phyloP scores from a whole-genome alignment of 352 stramenopile species.

The Phytophthora cactorum region DNA sequence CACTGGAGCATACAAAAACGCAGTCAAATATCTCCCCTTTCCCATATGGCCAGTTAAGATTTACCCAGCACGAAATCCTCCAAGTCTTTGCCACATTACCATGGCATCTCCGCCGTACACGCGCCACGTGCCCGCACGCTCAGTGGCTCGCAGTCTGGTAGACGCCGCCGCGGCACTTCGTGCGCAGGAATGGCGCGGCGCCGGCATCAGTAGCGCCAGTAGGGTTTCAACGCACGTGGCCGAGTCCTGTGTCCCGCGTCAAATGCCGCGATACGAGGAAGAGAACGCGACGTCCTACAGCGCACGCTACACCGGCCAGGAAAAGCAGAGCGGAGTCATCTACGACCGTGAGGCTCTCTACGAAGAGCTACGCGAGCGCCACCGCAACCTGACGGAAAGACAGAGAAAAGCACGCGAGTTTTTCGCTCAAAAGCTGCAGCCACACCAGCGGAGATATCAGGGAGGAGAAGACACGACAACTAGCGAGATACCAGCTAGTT shows the following conservation, averaged over 20 bases:
- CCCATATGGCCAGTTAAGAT: conserved; percentile 6
- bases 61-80: background rate
- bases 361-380: conserved; percentile 28
- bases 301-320: background rate
- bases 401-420: conserved; percentile 20
- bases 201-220: too few relatives aligned
- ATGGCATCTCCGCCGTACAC: conserved; percentile 1
- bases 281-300: conserved; percentile 4
- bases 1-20: conserved; percentile 7
- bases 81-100: background rate
- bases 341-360: conserved; percentile 25
- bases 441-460: background rate
- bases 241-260: background rate
- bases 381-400: conserved; percentile 26
- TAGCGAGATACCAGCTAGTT: background rate
- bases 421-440: conserved; percentile 10
- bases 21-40: conserved; percentile 11
- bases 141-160: conserved; percentile 26
- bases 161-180: conserved; percentile 26
- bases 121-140: conserved; percentile 1
- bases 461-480: background rate
- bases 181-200: conserved; percentile 24
- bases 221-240: too few relatives aligned
- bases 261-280: conserved; percentile 9
- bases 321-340: background rate